Base-by-base conservation (phyloP, 139 green algal genomes). In the Choricystis sp. region DNA sequence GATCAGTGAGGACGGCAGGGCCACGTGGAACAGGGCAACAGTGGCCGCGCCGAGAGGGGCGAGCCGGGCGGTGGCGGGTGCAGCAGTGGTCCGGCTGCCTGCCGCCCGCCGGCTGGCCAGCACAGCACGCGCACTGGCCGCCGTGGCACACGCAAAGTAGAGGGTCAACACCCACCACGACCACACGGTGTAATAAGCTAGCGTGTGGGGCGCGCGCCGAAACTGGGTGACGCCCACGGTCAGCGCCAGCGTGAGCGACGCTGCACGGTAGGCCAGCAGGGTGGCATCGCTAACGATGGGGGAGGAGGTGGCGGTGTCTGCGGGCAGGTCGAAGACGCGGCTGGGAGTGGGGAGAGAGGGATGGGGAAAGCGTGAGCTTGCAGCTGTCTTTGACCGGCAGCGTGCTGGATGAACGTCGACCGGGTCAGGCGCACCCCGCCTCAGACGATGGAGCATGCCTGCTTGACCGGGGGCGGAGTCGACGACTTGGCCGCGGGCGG, bases 141-240 rank as follows among this genome's bases (percentile, higher is more conserved):
- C 19, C 2, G 65, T 49, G 30, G n/a, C 26, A 1, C 65, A 19
- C 14, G 26, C 52, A 26, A 70, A 70, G 62, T 65, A 70, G 19
- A n/a, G 19, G 14, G 55, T 65, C 2, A 70, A 29, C 20, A 65
- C 24, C 52, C 20, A 49, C 65, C 65, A 70, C 26, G 56, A 65
- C 65, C 65, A 70, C 21, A 70, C 49, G 26, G 65, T 70, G 25
- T 64, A 70, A 29, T 52, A 70, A 2, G 48, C 22, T 2, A 70
- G 26, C 20, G 62, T 16, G 26, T 26, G 19, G 4, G 27, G 27
- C 4, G 26, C 62, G 26, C 29, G 27, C 28, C 5, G 5, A 9
- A 67, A 24, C 62, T 67, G 62, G 27, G 26, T 3, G 21, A 16
- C 26, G 28, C 62, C 62, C 23, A 67, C 56, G 40, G 40, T 21